Evolutionary conservation across 1,284 basidiomycete species (phyloP).

Genomic region (Coriolopsis trogii): DNA sequence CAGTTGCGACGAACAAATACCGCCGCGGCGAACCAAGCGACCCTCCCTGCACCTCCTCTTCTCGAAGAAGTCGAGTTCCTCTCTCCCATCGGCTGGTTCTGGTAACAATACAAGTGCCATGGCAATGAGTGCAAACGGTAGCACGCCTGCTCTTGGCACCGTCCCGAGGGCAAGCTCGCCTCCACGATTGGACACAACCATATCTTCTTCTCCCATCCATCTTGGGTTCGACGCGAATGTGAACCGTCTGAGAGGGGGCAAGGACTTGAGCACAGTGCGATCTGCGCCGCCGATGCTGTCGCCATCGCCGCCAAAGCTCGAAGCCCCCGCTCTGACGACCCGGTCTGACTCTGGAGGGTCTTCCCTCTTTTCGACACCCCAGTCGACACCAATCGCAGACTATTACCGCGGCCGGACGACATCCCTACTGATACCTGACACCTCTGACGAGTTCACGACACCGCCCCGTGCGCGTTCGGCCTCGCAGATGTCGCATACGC

Average conservation of each 20-base stretch:
- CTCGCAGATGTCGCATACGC: slow-evolving; percentile 29
- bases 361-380: slow-evolving; percentile 33
- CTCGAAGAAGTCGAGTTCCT: slow-evolving; percentile 38
- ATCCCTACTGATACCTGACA: slow-evolving; percentile 38
- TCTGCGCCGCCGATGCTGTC: slow-evolving; percentile 9
- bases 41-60: slow-evolving; percentile 42
- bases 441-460: slow-evolving; percentile 28
- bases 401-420: slow-evolving; percentile 39
- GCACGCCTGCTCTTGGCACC: slow-evolving; percentile 36
- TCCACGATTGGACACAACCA: slow-evolving; percentile 52
- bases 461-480: slow-evolving; percentile 19
- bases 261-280: slow-evolving; percentile 3
- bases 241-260: slow-evolving; percentile 8
- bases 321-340: slow-evolving; percentile 14
- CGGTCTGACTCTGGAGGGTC: slow-evolving; percentile 31
- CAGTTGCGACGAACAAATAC: slow-evolving; percentile 8
- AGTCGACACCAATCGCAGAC: slow-evolving; percentile 53
- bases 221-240: slow-evolving; percentile 41
- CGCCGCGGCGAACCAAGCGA: slow-evolving; percentile 36
- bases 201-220: slow-evolving; percentile 48
- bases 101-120: slow-evolving; percentile 9
- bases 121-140: slow-evolving; percentile 35
- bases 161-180: slow-evolving; percentile 44
- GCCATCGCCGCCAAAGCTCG: slow-evolving; percentile 6
- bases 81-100: slow-evolving; percentile 22